A percentile compares a stretch with the other conserved stretches of the same genome.
These are phyloP conservation scores for Penicillium soppii DNA, from an alignment of 495 filamentous ascomycete species.

Conservation along the genomic window DNA sequence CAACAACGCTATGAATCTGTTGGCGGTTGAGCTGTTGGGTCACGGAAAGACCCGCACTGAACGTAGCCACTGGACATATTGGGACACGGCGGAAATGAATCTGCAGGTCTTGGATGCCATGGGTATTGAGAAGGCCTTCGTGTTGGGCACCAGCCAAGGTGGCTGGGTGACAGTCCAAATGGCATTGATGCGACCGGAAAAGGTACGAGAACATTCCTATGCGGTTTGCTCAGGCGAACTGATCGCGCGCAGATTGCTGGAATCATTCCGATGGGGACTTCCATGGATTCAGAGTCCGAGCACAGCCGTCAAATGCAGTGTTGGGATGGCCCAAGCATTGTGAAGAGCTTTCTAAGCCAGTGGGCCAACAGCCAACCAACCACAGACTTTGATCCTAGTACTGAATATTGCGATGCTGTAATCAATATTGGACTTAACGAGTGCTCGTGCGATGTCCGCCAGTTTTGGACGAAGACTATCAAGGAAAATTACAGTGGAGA, in stretches of 20 bases:
- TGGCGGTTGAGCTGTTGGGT: slow-evolving; percentile 53
- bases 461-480: slow-evolving; percentile 54
- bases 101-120: slow-evolving; percentile 52
- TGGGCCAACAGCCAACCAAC: slow-evolving; percentile 47
- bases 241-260: slow-evolving; percentile 58
- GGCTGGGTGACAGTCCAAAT: slow-evolving; percentile 61
- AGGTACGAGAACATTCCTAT: slow-evolving; percentile 36
- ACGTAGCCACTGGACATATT: slow-evolving; percentile 49
- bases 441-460: slow-evolving; percentile 33
- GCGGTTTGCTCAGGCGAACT: too few relatives aligned
- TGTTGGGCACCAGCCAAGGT: slow-evolving; percentile 61
- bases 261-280: slow-evolving; percentile 60
- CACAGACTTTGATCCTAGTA: slow-evolving; percentile 52
- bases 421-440: slow-evolving; percentile 54
- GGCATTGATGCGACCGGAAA: slow-evolving; percentile 60
- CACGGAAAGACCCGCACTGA: slow-evolving; percentile 47
- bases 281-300: slow-evolving; percentile 60
- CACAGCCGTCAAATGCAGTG: slow-evolving; percentile 51
- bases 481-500: slow-evolving; percentile 58
- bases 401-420: slow-evolving; percentile 55
- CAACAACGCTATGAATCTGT: slow-evolving; percentile 38
- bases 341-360: slow-evolving; percentile 40
- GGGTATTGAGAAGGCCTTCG: slow-evolving; percentile 55
- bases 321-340: slow-evolving; percentile 52
- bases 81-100: slow-evolving; percentile 52